phyloP scores from a whole-genome alignment of 768 basidiomycete genomes.

The Leccinum longicurvipes region DNA sequence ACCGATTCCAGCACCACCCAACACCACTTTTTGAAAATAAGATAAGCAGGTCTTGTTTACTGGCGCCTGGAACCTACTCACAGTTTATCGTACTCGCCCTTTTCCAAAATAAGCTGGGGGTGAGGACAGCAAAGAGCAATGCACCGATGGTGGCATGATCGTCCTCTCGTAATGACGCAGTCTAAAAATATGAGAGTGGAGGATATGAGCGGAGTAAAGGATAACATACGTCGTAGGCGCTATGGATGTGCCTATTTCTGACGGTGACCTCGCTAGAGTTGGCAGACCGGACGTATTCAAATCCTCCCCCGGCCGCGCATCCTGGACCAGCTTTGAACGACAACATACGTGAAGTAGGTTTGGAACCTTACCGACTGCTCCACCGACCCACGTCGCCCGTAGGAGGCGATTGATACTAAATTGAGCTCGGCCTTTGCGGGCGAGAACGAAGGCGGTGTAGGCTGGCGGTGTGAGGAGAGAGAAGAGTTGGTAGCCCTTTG shows the following conservation, averaged over 20 bases:
- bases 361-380: slow-evolving; percentile 42
- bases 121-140: slow-evolving; percentile 58
- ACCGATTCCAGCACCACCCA: slow-evolving; percentile 71
- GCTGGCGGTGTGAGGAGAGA: slow-evolving; percentile 62
- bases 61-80: slow-evolving; percentile 32
- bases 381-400: slow-evolving; percentile 72
- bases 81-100: slow-evolving; percentile 59
- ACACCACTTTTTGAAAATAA: slow-evolving; percentile 46
- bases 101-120: slow-evolving; percentile 73
- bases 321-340: slow-evolving; percentile 16
- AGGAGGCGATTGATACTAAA: slow-evolving; percentile 61
- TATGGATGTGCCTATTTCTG: slow-evolving; percentile 46
- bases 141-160: slow-evolving; percentile 77
- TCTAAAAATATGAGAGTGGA: slow-evolving; percentile 36
- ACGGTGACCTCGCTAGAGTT: slow-evolving; percentile 50
- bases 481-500: slow-evolving; percentile 62
- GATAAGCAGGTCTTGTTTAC: not conserved
- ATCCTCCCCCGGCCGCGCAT: slow-evolving; percentile 47
- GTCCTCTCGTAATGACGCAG: slow-evolving; percentile 54
- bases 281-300: slow-evolving; percentile 60
- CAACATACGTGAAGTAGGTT: not conserved
- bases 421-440: slow-evolving; percentile 51
- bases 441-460: slow-evolving; percentile 53
- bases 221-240: slow-evolving; percentile 54
- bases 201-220: not conserved